Evolutionary conservation across 257 asterid species (phyloP).

Genomic region (Lycium ferocissimum): DNA sequence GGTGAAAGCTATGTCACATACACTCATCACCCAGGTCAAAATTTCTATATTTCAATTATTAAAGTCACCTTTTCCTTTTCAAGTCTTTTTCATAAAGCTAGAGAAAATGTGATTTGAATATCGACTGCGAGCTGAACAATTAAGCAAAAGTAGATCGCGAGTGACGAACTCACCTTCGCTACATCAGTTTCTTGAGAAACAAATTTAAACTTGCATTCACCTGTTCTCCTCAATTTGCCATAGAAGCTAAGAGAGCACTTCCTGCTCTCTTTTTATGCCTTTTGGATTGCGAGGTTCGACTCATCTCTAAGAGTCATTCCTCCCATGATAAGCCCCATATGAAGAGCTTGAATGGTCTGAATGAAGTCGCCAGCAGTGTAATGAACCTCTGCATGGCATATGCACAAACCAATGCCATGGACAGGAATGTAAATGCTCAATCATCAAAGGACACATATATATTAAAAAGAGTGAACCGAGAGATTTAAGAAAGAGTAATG

Average conservation of each 20-base stretch:
- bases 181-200: constrained; percentile 49
- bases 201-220: constrained; percentile 17
- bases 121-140: background rate
- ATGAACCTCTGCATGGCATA: too few relatives aligned
- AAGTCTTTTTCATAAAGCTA: too few relatives aligned
- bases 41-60: too few relatives aligned
- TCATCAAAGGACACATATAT: too few relatives aligned
- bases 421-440: too few relatives aligned
- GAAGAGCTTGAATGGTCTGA: constrained; percentile 65
- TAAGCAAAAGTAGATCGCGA: background rate
- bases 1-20: too few relatives aligned
- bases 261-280: constrained; percentile 37
- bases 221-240: background rate
- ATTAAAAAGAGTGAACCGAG: too few relatives aligned
- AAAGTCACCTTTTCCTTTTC: background rate
- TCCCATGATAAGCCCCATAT: constrained; percentile 92
- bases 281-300: constrained; percentile 44
- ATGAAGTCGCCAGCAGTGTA: constrained; percentile 54
- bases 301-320: constrained; percentile 73
- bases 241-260: background rate
- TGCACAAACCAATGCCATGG: too few relatives aligned
- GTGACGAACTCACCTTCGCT: constrained; percentile 86
- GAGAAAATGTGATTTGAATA: too few relatives aligned
- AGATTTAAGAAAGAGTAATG: too few relatives aligned
- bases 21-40: too few relatives aligned